Base-by-base conservation (phyloP, 345 rosid species). In the Eucalyptus urophylla region DNA sequence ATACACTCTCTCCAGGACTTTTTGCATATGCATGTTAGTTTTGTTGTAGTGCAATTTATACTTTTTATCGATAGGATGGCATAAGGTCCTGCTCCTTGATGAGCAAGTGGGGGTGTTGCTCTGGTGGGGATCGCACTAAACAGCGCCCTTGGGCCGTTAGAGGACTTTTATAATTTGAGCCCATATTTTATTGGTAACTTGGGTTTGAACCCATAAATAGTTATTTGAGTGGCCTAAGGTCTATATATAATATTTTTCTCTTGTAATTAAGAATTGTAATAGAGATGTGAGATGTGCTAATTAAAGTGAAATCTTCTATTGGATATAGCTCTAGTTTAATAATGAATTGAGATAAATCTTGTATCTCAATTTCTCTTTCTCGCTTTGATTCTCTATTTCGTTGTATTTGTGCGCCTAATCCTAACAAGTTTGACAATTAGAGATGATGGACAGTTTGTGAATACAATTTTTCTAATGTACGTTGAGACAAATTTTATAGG, bases 141-240 rank as follows among this genome's bases (percentile, higher is more conserved):
- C 5, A 1, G 11, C 5, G 0, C 0, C 4, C 10, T 19, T 53
- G 3, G 6, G 29, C 3, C 1, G 0, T 22, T 0, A 24, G 1
- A 10, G 6, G 1, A 5, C 29, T 56, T 56, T 8, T 56, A 56
- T 56, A 56, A 24, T 24, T 24, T 56, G 1, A 56, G 1, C 0
- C 0, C 1, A 24, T 22, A 56, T 56, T 56, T 24, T 24, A 56
- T 56, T 56, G 13, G 1, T 24, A 56, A 0, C 9, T 56, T 24
- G 0, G 1, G 27, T 1, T 56, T 22, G 1, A 10, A 10, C 1
- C 0, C 6, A 2, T 56, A 24, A 56, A 56, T 56, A 10, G 29
- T 56, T 24, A 56, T 22, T 50, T 56, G 62, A 22, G 62, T 56
- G 29, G 6, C 29, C 3, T 56, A 56, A 6, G 6, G 62, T 56